These are phyloP conservation scores for Fusarium floridanum DNA, from an alignment of 2,329 filamentous ascomycete genomes.

Conservation along the genomic window DNA sequence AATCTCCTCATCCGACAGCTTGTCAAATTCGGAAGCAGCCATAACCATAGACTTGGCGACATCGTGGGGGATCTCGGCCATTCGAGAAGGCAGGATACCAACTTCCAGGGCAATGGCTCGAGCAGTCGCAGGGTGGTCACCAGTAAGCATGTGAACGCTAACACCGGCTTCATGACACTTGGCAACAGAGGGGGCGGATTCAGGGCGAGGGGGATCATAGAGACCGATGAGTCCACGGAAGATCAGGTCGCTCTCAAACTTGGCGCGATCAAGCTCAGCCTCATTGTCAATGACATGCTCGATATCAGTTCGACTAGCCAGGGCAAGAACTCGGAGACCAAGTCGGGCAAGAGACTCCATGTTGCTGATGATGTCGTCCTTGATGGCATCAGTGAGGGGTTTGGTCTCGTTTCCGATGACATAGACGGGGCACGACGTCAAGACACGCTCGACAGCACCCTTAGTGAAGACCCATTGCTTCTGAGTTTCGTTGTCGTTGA, in stretches of 20 bases:
- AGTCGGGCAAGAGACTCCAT: slow-evolving; percentile 77
- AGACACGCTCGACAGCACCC: slow-evolving; percentile 77
- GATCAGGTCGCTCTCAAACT: slow-evolving; percentile 71
- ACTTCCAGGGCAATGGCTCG: slow-evolving; percentile 74
- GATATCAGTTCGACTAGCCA: slow-evolving; percentile 68
- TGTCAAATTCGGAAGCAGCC: slow-evolving; percentile 76
- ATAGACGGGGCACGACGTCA: slow-evolving; percentile 71
- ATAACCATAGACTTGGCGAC: slow-evolving; percentile 73
- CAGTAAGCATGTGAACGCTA: slow-evolving; percentile 77
- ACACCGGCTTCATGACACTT: slow-evolving; percentile 73
- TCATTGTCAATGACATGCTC: slow-evolving; percentile 51
- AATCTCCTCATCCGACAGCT: slow-evolving; percentile 72
- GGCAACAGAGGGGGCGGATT: slow-evolving; percentile 71
- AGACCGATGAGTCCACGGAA: slow-evolving; percentile 79
- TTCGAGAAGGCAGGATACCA: slow-evolving; percentile 68
- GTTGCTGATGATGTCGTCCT: slow-evolving; percentile 71
- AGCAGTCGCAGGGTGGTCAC: slow-evolving; percentile 75
- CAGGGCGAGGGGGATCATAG: slow-evolving; percentile 79
- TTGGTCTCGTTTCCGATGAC: slow-evolving; percentile 58
- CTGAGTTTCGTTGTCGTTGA: slow-evolving; percentile 57
- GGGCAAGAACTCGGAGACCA: slow-evolving; percentile 76
- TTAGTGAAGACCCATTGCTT: slow-evolving; percentile 70
- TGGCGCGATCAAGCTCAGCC: slow-evolving; percentile 62
- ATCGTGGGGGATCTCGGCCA: slow-evolving; percentile 64
- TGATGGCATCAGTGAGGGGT: slow-evolving; percentile 65